Evolutionary conservation across 2,329 filamentous ascomycete genomes (phyloP), one percentile per base, ranked within the genome.

Genomic region (Cadophora luteo-olivacea): DNA sequence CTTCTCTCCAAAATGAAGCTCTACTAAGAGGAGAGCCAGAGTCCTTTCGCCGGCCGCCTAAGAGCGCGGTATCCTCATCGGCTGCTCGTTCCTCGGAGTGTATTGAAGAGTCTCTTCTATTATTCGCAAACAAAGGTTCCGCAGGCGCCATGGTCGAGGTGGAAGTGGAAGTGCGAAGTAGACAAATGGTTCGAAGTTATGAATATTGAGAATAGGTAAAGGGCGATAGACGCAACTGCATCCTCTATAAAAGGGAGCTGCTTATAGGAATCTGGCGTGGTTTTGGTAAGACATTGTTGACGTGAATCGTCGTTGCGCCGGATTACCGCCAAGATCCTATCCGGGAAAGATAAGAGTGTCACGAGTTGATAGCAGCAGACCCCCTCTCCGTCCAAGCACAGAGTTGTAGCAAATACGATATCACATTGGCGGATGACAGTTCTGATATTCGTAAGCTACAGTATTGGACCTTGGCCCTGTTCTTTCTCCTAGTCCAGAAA

Each of bases 1-100:
- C 80, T 78, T 97, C 93, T 70, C 91, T 88, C 87, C 88, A 91
- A 77, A 86, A 84, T 66, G 86, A 79, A 79, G 87, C 86, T 68
- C 79, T 80, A 65, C 73, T 75, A 72, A 67, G 75, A 69, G 55
- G 70, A 71, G 60, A 71, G 68, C 58, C 66, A 25, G 51, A 71
- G 71, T 32, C 73, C 73, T 58, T 76, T 69, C 68, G 61, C 68
- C 66, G 79, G 72, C 64, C 72, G 64, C 76, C 78, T 33, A 79
- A 75, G 33, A 81, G 73, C 3, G 77, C 77, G 67, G 80, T 79
- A 66, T 82, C 80, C 72, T 81, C 79, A 36, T 78, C 85, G 58
- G 84, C 83, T 72, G 84, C 84, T 71, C 82, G 82, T 60, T 87
- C 83, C 69, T 86, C 84, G 38, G 85, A 86, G 69, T 81, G 80